A percentile compares a stretch with the other conserved stretches of the same genome.
phyloP scores from a whole-genome alignment of 2,329 filamentous ascomycete species.

The Hirsutella thompsonii region DNA sequence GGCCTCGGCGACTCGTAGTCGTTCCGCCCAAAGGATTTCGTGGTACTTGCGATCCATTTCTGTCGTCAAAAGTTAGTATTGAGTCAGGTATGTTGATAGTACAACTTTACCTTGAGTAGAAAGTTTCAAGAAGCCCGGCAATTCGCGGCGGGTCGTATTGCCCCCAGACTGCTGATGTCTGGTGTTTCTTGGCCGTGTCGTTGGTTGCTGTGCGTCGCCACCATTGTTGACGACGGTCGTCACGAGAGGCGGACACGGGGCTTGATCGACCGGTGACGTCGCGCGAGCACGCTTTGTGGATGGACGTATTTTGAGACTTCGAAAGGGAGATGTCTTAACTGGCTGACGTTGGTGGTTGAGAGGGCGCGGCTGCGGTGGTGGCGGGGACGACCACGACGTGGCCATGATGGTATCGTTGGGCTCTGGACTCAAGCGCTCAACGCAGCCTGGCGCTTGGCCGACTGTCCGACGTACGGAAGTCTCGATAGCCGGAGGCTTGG shows the following conservation, averaged over 20 bases:
- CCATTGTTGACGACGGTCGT: constrained; percentile 22
- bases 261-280: constrained; percentile 23
- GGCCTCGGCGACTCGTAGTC: constrained; percentile 29
- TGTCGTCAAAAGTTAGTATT: constrained; percentile 9
- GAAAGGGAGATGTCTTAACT: constrained; percentile 26
- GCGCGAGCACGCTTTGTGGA: constrained; percentile 32
- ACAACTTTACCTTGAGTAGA: constrained; percentile 21
- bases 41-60: constrained; percentile 38
- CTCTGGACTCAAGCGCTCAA: constrained; percentile 12
- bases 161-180: constrained; percentile 3
- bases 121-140: constrained; percentile 26
- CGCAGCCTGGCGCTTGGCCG: constrained; percentile 14
- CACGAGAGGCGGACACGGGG: constrained; percentile 15
- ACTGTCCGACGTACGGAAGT: constrained; percentile 23
- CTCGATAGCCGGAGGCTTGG: constrained; percentile 28
- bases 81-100: neutral
- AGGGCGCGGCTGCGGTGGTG: neutral
- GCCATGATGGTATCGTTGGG: constrained; percentile 1
- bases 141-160: constrained; percentile 11
- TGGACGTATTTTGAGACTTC: constrained; percentile 29
- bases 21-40: constrained; percentile 41
- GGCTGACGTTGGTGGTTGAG: constrained; percentile 4
- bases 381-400: constrained; percentile 3
- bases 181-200: constrained; percentile 8
- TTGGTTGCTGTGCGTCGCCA: constrained; percentile 12